Evolutionary conservation across 768 basidiomycete species (phyloP), one percentile per base, ranked within the genome.

Genomic region (Melanogaster broomeanus): DNA sequence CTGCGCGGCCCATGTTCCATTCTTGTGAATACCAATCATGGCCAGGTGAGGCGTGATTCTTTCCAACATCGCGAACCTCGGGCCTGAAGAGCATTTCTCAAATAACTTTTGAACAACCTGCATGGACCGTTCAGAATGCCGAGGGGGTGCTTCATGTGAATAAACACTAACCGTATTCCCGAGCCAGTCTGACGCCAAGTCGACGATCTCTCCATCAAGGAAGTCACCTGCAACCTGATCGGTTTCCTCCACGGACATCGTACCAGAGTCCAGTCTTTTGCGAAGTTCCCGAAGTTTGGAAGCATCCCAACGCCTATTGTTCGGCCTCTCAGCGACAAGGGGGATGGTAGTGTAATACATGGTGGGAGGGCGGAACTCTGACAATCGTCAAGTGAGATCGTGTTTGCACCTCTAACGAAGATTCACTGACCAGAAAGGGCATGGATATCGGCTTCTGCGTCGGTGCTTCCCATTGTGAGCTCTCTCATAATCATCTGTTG

Each of bases 1-100:
- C 72, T 99, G 97, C 3, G 95, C 95, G 3, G 96, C 96, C 97
- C 97, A 98, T 1, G 97, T 99, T 25, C 97, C 97, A 59, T 99
- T 98, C 77, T 98, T 98, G 78, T 99, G 97, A 49, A 96, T 94
- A 24, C 97, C 97, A 57, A 98, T 97, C 84, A 92, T 91, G 21
- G 96, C 96, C 35, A 99, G 76, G 67, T 96, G 90, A 42, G 97
- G 97, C 4, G 85, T 82, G 55, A 98, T 88, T 43, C 95, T 86
- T 61, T 98, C 95, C 48, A 99, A 76, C 90, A 99, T 95, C 15
- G 87, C 85, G 56, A 92, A 81, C 59, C 94, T 79, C 27, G 93
- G 86, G 3, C 63, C 72, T 34, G 84, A 71, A 13, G 91, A 90
- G 65, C 91, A 93, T 63, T 82, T 87, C 70, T 98, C 96, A 61